Evolutionary conservation across 768 basidiomycete species (phyloP), one percentile per base, ranked within the genome.

Genomic region (Tricholoma sp.): DNA sequence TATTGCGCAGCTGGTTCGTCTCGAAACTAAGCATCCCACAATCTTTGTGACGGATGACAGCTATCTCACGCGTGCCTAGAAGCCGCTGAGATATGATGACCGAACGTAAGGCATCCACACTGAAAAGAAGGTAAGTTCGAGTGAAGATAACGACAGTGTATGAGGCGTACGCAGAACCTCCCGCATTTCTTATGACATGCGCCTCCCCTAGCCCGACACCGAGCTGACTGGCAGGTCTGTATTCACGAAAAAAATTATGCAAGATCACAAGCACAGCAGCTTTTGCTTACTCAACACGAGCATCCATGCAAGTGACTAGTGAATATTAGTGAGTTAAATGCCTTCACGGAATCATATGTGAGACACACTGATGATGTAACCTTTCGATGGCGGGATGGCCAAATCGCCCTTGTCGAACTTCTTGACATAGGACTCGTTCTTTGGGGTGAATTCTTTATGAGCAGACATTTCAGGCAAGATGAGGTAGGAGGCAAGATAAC

Each of bases 171-270:
- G 80, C 84, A 57, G 72, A 66, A 20, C 85, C 84, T 29, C 86
- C 87, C n/a, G 84, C 87, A 66, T 89, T 90, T 18, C 88, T 78
- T 58, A 89, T 86, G 51, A 89, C 74, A 68, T 88, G 86, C 2
- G 86, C 84, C 50, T 87, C 85, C 45, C 88, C 88, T 33, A 86
- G 76, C 15, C 82, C 70, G 52, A 87, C 74, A 13, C 84, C 85
- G 17, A 88, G 76, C 48, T 83, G 78, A 10, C 77, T 72, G 36
- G 79, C 80, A 29, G 82, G 81, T 63, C 84, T 85, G 62, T 9
- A 15, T 29, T 57, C 28, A 48, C 53, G 15, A 47, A 52, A 29
- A 62, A 41, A 49, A 50, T 28, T 41, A 48, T n/a, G 48, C 29
- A 34, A 20, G 29, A 29, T 34, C 28, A 39, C 47, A 33, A 45